Conservation (phyloP, 768 basidiomycete species). For the Leucosporidium scottii region DNA sequence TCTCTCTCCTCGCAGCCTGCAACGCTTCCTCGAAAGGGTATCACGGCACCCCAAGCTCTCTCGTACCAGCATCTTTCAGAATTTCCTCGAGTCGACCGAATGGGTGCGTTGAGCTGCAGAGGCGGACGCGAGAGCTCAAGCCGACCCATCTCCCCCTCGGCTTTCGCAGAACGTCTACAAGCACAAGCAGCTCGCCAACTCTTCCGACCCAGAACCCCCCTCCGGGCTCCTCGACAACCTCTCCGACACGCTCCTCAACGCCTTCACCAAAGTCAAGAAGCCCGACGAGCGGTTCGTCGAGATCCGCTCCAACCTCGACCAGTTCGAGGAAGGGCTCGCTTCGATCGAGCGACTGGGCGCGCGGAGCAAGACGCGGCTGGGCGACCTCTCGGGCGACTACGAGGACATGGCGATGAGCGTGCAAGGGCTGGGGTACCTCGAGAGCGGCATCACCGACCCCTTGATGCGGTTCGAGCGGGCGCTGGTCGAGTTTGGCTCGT, state of each 20-base stretch:
- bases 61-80: constrained; percentile 78
- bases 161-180: constrained; percentile 75
- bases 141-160: neutral
- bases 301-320: constrained; percentile 87
- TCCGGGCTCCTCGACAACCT: constrained; percentile 77
- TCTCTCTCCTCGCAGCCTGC: constrained; percentile 54
- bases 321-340: constrained; percentile 88
- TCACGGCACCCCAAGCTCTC: constrained; percentile 91
- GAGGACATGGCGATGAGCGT: constrained; percentile 93
- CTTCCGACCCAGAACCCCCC: constrained; percentile 67
- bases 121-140: neutral
- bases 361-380: constrained; percentile 69
- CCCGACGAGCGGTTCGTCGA: constrained; percentile 90
- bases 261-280: constrained; percentile 90
- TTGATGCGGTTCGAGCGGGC: constrained; percentile 95
- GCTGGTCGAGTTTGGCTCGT: constrained; percentile 64
- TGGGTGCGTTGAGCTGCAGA: constrained; percentile 58
- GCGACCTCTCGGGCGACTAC: constrained; percentile 92
- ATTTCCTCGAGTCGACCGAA: constrained; percentile 96
- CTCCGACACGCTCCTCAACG: constrained; percentile 91
- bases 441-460: constrained; percentile 96
- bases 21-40: constrained; percentile 83
- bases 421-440: constrained; percentile 93
- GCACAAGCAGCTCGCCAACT: constrained; percentile 92
- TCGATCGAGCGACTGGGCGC: constrained; percentile 73